These are phyloP conservation scores for Prunus persica DNA, from an alignment of 306 rosid genomes.

Conservation along the genomic window DNA sequence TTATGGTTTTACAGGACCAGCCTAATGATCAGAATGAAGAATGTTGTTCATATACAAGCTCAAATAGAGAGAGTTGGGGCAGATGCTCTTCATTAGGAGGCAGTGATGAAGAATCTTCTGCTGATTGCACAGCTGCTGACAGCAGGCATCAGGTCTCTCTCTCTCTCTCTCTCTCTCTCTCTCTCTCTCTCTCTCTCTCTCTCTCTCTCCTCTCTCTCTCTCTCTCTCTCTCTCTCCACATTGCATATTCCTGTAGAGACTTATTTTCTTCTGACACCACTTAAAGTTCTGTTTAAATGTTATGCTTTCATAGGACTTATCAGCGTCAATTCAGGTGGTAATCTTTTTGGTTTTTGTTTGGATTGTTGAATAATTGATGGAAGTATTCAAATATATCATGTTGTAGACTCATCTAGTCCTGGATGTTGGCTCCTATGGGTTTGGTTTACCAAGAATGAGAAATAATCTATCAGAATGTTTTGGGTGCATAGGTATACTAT, in stretches of 20 bases:
- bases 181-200: slow-evolving; percentile 18
- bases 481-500: background rate
- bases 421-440: background rate
- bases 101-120: slow-evolving; percentile 71
- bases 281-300: background rate
- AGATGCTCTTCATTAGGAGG: slow-evolving; percentile 83
- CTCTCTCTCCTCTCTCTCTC: slow-evolving; percentile 25
- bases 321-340: background rate
- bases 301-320: background rate
- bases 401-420: background rate
- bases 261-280: background rate
- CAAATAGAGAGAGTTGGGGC: slow-evolving; percentile 91
- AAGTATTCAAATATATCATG: background rate
- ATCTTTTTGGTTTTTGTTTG: background rate
- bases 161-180: slow-evolving; percentile 21
- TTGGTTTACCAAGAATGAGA: background rate
- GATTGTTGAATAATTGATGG: background rate
- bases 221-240: background rate
- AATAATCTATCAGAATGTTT: background rate
- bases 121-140: slow-evolving; percentile 49
- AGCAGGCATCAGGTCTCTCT: slow-evolving; percentile 57
- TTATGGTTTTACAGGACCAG: slow-evolving; percentile 57
- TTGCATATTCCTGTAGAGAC: background rate
- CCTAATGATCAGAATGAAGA: slow-evolving; percentile 56
- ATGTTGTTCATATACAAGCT: slow-evolving; percentile 74